These are phyloP conservation scores for Salinomyces thailandicus DNA, from an alignment of 2,329 filamentous ascomycete genomes.

Conservation along the genomic window DNA sequence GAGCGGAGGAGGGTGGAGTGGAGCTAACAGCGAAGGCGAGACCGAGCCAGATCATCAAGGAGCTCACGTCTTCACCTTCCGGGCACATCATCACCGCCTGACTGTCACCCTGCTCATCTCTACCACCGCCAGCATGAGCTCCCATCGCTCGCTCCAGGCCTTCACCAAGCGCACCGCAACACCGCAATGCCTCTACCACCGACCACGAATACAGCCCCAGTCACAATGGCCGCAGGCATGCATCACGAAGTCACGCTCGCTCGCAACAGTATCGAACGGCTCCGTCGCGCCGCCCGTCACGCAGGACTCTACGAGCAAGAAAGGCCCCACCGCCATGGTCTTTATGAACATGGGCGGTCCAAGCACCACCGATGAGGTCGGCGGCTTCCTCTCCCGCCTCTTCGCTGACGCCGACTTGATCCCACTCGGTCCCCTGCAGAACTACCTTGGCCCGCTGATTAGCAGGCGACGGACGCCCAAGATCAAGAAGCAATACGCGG, in stretches of 20 bases:
- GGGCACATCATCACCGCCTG: no score
- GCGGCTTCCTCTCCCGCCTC: constrained; percentile 76
- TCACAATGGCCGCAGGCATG: no score
- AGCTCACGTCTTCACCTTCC: no score
- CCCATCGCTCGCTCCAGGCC: constrained; percentile 17
- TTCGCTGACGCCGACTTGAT: constrained; percentile 95
- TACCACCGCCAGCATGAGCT: no score
- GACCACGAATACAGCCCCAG: constrained; percentile 16
- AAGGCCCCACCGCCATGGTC: constrained; percentile 92
- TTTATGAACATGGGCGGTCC: constrained; percentile 99
- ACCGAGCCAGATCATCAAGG: no score
- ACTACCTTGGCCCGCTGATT: constrained; percentile 81
- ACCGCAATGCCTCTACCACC: constrained; percentile 12
- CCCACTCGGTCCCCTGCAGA: constrained; percentile 83
- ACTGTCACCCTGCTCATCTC: no score
- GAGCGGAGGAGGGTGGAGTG: no score
- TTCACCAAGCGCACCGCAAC: constrained; percentile 20
- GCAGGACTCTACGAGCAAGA: constrained; percentile 57
- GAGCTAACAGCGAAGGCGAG: no score
- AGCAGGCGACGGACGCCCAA: constrained; percentile 82
- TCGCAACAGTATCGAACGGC: constrained; percentile 38
- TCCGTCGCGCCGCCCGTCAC: constrained; percentile 59
- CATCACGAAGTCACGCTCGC: no score
- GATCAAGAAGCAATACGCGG: constrained; percentile 90
- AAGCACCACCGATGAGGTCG: constrained; percentile 76